Evolutionary conservation across 2,329 filamentous ascomycete species (phyloP), one percentile per base, ranked within the genome.

Genomic region (Aspergillus floridensis): DNA sequence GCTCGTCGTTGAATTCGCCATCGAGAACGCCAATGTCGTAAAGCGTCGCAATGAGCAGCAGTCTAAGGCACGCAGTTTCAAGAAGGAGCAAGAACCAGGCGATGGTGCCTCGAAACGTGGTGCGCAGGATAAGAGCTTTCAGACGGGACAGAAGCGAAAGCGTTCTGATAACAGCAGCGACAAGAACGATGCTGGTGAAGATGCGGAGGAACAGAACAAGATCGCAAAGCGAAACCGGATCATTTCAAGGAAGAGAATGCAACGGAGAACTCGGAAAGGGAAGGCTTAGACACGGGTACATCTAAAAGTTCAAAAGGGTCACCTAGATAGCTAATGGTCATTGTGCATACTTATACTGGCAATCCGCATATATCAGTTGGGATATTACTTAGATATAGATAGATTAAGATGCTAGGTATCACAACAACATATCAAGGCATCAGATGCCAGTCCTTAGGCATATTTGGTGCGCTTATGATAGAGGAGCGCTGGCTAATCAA

Each of bases 21-120:
- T 99, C 73, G 95, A 99, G 78, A 99, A 99, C 69, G 93, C 92
- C 1, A 93, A 97, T 70, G 95, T 99, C 1, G 89, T 99, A n/a
- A 85, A 88, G 66, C 84, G 95, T 64, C 84, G 96, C 26, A 76
- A 73, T 58, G 74, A 72, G 60, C 66, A 69, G 58, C 72, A 73
- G 58, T 68, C 65, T 32, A 71, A 64, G 59, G 62, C 65, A 57
- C 69, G 64, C 55, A 69, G 58, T 49, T 64, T 50, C 44, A 62
- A 57, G 53, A 65, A 63, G 31, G 59, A 49, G 26, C 51, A 47
- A 32, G 56, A 53, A 48, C 53, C 63, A 53, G 65, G 55, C 4
- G 66, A 64, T 46, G 66, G 65, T n/a, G 64, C 8, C 14, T 46
- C 54, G 2, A 55, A 72, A 65, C 49, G 66, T 64, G 59, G 64